Conservation (phyloP, 441 rosid genomes). For the Gossypium lobatum region DNA sequence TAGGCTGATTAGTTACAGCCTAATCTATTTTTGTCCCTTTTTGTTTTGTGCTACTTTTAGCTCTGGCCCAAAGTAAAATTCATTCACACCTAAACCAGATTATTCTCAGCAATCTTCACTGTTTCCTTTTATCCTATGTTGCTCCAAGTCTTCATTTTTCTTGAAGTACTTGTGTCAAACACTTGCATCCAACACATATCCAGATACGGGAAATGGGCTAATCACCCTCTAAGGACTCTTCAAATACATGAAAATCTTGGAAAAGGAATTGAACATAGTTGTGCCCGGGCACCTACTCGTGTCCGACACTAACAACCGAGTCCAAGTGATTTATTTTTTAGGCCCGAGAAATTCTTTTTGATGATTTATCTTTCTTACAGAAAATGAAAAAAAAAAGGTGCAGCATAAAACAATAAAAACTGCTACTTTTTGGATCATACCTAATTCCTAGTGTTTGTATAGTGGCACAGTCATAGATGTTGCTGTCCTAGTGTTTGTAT, state of each 20-base stretch:
- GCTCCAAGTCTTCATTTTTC: neutral
- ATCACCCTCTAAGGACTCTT: neutral
- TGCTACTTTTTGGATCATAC: neutral
- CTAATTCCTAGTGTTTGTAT: neutral
- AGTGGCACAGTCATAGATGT: neutral
- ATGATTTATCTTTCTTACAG: neutral
- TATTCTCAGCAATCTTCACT: neutral
- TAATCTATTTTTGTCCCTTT: slow-evolving; percentile 4
- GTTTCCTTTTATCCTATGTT: neutral
- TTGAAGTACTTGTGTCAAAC: neutral
- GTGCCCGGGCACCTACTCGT: neutral
- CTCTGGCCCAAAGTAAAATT: slow-evolving; percentile 12
- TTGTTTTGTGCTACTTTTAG: slow-evolving; percentile 11
- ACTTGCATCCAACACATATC: too few species aligned
- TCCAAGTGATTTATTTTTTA: neutral
- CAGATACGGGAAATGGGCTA: too few species aligned
- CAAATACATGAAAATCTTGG: neutral
- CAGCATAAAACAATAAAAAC: neutral
- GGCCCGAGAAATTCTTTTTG: neutral
- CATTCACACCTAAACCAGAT: slow-evolving; percentile 8
- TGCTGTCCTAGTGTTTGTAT: neutral
- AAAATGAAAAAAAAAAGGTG: neutral
- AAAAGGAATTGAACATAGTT: neutral
- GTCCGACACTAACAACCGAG: neutral
- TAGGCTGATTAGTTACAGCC: neutral